Evolutionary conservation across 345 rosid genomes (phyloP), one percentile per base, ranked within the genome.

Genomic region (Raphanus raphanistrum): DNA sequence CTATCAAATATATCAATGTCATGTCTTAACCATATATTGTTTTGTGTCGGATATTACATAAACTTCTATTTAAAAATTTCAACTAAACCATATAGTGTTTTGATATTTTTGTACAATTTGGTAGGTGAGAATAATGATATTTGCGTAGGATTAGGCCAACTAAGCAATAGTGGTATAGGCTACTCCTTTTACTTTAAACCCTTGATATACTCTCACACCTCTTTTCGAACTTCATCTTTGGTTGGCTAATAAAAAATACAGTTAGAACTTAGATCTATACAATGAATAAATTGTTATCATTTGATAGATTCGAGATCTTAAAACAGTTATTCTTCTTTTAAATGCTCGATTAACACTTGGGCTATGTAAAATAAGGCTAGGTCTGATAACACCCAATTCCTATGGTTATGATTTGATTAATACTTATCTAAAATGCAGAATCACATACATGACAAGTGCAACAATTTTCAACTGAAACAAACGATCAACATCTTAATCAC

Each of bases 1-100:
- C 76, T 71, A 63, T 71, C 75, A 50, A 64, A 77, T 77, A 71
- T 71, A 55, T 77, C 71, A 77, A 50, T 55, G 75, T 70, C 75
- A 55, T 64, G 67, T 64, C 60, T 64, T 32, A 54, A 41, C 76
- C 58, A 77, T 55, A 64, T 71, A 71, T 64, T 70, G 45, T 27
- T 28, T 70, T 63, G 66, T 63, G 66, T 52, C 35, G 27, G 58
- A 55, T 63, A 55, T 33, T 35, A 3, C 50, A 77, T 77, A 54
- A 41, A 41, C 71, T 71, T 71, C 76, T 64, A 54, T 64, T 63
- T 71, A 55, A 17, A 63, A 55, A 26, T 16, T 33, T 71, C 58
- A 71, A 58, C 68, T 78, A 71, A 78, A 58, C 52, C 72, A 71
- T 52, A 71, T 55, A 16, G 50, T 48, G 36, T 29, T 77, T 71